Percentiles rank a stretch among this genome's conserved stretches.
phyloP scores from a whole-genome alignment of 352 stramenopile genomes.

The Phytophthora foliorum region DNA sequence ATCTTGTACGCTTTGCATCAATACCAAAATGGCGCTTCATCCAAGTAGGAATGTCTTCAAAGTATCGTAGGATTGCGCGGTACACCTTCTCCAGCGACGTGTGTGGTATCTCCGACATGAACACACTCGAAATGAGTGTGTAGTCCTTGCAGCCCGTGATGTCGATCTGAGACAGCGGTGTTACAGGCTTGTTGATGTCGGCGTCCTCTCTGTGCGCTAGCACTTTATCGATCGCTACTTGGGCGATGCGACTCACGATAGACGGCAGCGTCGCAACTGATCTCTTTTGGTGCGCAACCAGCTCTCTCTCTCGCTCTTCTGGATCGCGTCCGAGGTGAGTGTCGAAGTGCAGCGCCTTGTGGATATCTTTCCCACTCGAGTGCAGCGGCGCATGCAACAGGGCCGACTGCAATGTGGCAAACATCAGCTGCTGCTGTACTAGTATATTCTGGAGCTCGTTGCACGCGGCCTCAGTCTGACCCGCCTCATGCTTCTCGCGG shows the following conservation, averaged over 20 bases:
- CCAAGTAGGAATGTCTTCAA: constrained; percentile 27
- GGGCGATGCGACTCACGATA: constrained; percentile 25
- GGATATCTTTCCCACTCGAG: constrained; percentile 29
- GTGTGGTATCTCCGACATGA: constrained; percentile 46
- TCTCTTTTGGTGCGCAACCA: constrained; percentile 32
- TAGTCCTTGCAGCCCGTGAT: constrained; percentile 40
- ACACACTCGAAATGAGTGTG: constrained; percentile 48
- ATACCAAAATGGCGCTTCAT: constrained; percentile 46
- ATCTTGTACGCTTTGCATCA: constrained; percentile 16
- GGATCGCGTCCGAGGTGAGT: constrained; percentile 29
- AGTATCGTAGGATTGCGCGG: constrained; percentile 28
- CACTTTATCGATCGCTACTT: constrained; percentile 32
- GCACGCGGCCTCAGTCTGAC: constrained; percentile 23
- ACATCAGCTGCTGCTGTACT: constrained; percentile 46
- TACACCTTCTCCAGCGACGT: constrained; percentile 41
- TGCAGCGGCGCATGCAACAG: constrained; percentile 39
- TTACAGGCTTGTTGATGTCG: constrained; percentile 1
- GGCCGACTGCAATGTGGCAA: constrained; percentile 41
- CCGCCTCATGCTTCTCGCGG: constrained; percentile 26
- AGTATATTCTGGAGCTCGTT: constrained; percentile 36
- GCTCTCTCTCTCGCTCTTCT: constrained; percentile 14
- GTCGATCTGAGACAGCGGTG: constrained; percentile 41
- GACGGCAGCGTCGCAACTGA: constrained; percentile 30
- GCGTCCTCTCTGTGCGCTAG: constrained; percentile 11
- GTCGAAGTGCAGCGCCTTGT: constrained; percentile 39